Conservation (phyloP, 225 moss, liverwort and hornwort genomes). For the Antitrichia curtipendula region DNA sequence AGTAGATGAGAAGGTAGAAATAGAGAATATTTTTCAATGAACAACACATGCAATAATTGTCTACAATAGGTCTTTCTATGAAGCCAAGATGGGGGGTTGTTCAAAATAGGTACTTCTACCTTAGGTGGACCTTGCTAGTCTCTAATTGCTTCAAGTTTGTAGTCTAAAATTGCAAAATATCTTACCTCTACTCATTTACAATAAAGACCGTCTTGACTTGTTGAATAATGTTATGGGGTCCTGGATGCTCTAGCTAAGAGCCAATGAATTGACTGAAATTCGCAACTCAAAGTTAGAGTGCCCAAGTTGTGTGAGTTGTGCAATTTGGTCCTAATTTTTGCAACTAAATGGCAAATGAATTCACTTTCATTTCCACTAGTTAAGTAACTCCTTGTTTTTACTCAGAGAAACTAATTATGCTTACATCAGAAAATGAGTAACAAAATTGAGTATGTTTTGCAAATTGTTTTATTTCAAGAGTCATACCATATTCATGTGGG, state of each 20-base stretch:
- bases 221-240: background rate
- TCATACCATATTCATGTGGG: background rate
- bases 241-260: background rate
- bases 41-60: too few species aligned
- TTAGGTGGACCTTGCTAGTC: background rate
- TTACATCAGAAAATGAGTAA: background rate
- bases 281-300: background rate
- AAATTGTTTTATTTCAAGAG: background rate
- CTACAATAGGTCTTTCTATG: too few species aligned
- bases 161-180: background rate
- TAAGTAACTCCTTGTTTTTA: background rate
- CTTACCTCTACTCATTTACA: background rate
- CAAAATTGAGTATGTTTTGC: background rate
- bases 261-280: background rate
- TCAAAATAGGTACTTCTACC: too few species aligned
- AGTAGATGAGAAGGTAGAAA: too few species aligned
- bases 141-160: background rate
- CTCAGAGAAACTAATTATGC: background rate
- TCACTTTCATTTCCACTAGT: background rate
- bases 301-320: background rate
- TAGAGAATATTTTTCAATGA: too few species aligned
- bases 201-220: background rate
- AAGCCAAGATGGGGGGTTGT: too few species aligned
- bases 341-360: background rate
- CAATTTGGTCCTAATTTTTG: background rate